These are phyloP conservation scores for Phytophthora citrophthora DNA, from an alignment of 352 stramenopile species.

Conservation along the genomic window DNA sequence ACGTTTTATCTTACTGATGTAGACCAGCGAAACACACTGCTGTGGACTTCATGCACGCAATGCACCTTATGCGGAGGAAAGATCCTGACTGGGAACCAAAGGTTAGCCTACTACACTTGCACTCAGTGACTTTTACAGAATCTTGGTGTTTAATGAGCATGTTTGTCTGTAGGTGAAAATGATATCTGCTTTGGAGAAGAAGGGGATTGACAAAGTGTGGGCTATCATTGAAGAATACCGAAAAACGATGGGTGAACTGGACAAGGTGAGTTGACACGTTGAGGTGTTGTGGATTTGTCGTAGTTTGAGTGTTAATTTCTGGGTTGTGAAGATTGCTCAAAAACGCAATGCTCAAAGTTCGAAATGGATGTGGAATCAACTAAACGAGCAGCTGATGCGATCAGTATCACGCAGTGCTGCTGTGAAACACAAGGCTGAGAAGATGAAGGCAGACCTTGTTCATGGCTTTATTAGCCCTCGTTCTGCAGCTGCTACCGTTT, in stretches of 20 bases:
- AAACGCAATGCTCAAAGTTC: conserved; percentile 78
- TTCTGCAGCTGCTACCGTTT: conserved; percentile 60
- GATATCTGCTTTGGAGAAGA: conserved; percentile 69
- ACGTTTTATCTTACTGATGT: not conserved
- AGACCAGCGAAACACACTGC: conserved; percentile 77
- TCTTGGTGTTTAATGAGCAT: not conserved
- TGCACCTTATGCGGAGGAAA: conserved; percentile 86
- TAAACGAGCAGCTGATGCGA: conserved; percentile 80
- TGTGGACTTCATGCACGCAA: conserved; percentile 80
- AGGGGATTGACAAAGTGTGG: conserved; percentile 80
- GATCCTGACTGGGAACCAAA: conserved; percentile 83
- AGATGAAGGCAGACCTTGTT: conserved; percentile 68
- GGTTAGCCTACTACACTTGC: conserved; percentile 17
- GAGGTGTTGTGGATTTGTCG: not conserved
- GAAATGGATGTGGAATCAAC: conserved; percentile 86
- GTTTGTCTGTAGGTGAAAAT: conserved; percentile 58
- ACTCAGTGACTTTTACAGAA: not conserved
- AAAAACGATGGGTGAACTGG: conserved; percentile 54
- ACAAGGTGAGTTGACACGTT: conserved; percentile 47
- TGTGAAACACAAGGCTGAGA: conserved; percentile 54
- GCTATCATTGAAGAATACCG: conserved; percentile 67
- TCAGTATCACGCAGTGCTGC: conserved; percentile 53
- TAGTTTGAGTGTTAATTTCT: not conserved
- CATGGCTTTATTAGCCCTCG: conserved; percentile 71
- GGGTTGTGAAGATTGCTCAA: conserved; percentile 48